Evolutionary conservation across 768 basidiomycete genomes (phyloP), one percentile per base, ranked within the genome.

Genomic region (Mycena crocata): DNA sequence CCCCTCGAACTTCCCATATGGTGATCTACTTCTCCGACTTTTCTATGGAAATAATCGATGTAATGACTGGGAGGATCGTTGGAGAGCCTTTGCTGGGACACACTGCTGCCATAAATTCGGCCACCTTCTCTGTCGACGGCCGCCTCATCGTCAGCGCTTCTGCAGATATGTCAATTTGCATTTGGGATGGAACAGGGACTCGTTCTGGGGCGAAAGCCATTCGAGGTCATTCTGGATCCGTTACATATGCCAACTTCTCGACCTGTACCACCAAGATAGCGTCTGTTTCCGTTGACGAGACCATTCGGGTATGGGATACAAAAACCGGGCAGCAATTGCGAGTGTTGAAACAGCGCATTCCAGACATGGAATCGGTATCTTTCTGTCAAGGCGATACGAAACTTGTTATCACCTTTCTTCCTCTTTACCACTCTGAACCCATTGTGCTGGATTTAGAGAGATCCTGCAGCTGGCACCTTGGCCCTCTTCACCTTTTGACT

Each of bases 251-350:
- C 24, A 31, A 28, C 12, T 52, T 52, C 50, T 52, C 50, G 3
- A 34, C 9, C 21, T 34, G 32, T 17, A 28, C n/a, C 5, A 32
- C 9, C 28, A 52, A 52, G 24, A 52, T 52, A 35, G 50, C 30
- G 9, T 52, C 50, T 5, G 30, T 23, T 32, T 52, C 50, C 26
- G 13, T 32, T 28, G 50, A 52, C 32, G 10, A 19, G 21, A 52
- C 50, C 23, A n/a, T 52, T n/a, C 50, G 50, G 21, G 34, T 52
- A n/a, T 52, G 50, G 50, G 50, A 52, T 52, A n/a, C 50, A n/a
- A 17, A 6, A 21, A 32, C 7, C 50, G 31, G 50, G 21, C 5
- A 24, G 14, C 15, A 48, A 17, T 48, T 48, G 46, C 7, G 12
- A 24, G 7, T 48, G 6, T 48, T 17, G 9, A 48, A 26, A 17